Percentiles rank a stretch among this genome's conserved stretches.
Conservation (phyloP, 805 yeast genomes). For the Hanseniaspora lachancei region DNA sequence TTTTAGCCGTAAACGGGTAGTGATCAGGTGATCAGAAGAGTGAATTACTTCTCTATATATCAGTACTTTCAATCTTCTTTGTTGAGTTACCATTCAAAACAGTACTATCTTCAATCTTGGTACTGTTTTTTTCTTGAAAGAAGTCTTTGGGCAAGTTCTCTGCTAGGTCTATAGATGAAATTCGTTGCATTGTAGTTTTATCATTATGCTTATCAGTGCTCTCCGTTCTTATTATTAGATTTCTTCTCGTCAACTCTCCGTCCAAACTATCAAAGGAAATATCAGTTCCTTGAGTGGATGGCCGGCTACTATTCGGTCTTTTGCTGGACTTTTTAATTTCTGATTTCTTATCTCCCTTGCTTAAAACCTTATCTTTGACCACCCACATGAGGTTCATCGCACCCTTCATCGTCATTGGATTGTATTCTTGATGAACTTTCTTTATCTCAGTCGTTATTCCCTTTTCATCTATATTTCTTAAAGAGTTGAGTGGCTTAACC, state of each 20-base stretch:
- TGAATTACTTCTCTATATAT: not conserved
- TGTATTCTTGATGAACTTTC: not conserved
- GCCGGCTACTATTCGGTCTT: not conserved
- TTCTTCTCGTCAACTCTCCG: not conserved
- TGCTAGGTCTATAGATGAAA: conserved; percentile 9
- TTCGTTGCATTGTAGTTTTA: not conserved
- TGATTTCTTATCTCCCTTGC: not conserved
- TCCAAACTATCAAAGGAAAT: not conserved
- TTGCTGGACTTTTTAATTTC: not conserved
- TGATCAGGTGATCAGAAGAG: not conserved
- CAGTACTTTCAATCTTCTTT: not conserved
- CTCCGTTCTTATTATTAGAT: not conserved
- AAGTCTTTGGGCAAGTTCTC: conserved; percentile 6
- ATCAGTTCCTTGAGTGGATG: not conserved
- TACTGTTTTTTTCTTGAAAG: conserved; percentile 4
- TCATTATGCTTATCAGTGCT: not conserved
- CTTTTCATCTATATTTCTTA: not conserved
- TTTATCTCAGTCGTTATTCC: not conserved
- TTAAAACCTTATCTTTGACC: not conserved
- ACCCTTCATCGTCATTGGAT: not conserved
- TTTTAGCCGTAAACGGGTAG: conserved; percentile 3
- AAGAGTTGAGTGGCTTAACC: not conserved
- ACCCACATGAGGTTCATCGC: not conserved
- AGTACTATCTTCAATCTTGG: not conserved
- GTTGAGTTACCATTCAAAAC: not conserved